Conservation (phyloP, 208 protist genomes). For the Leishmania braziliensis region DNA sequence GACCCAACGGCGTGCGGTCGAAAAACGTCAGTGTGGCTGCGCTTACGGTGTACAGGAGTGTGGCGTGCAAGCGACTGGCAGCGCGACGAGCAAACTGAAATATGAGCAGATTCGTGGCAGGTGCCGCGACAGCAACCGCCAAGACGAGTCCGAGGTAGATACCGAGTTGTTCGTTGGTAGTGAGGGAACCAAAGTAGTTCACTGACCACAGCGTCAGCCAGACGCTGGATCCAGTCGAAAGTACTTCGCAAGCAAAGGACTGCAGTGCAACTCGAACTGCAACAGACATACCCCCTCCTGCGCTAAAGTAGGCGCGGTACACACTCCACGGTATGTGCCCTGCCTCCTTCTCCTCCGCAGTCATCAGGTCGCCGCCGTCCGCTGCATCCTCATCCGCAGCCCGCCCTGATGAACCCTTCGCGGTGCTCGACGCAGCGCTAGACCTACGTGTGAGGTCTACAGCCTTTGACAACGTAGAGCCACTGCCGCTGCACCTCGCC, state of each 20-base stretch:
- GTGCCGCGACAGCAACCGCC: constrained; percentile 1
- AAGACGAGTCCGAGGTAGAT: constrained; percentile 24
- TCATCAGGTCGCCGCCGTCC: constrained; percentile 39
- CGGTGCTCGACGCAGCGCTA: neutral
- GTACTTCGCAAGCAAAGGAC: constrained; percentile 33
- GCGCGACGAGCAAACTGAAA: constrained; percentile 41
- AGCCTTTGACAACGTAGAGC: neutral
- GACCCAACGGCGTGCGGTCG: constrained; percentile 53
- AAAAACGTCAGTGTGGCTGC: constrained; percentile 62
- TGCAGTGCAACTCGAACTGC: constrained; percentile 28
- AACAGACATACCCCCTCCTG: constrained; percentile 36
- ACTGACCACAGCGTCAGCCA: constrained; percentile 76
- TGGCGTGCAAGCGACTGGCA: constrained; percentile 47
- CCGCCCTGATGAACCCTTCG: neutral
- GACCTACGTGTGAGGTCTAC: neutral
- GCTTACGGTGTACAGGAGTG: constrained; percentile 46
- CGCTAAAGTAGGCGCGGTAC: constrained; percentile 51
- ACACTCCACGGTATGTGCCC: constrained; percentile 55
- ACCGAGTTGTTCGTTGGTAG: constrained; percentile 20
- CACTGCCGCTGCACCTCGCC: neutral
- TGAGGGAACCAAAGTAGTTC: constrained; percentile 31
- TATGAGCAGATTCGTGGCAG: constrained; percentile 12
- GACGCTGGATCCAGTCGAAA: constrained; percentile 22
- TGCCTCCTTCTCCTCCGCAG: constrained; percentile 59
- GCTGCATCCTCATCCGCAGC: constrained; percentile 4